Evolutionary conservation across 78 protist species (phyloP).

Genomic region (Protostelium mycophagum): DNA sequence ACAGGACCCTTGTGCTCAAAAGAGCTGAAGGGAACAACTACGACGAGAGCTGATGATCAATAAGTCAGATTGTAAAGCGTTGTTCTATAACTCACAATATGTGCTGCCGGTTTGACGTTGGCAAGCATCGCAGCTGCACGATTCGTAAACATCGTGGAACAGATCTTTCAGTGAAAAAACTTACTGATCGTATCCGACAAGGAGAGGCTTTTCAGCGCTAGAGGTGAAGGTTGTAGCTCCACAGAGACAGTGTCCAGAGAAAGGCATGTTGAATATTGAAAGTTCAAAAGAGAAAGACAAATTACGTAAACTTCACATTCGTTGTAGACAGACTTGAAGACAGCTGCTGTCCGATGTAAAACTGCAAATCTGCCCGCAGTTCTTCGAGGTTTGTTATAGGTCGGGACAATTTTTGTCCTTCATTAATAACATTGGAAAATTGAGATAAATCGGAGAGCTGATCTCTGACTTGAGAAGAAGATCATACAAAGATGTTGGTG

Average conservation of each 20-base stretch:
- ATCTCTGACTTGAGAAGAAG: background rate
- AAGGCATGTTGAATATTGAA: background rate
- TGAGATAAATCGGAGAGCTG: background rate
- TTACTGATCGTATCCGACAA: background rate
- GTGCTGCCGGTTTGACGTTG: background rate
- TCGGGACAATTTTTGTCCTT: too few species aligned
- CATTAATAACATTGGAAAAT: background rate
- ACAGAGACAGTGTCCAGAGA: slow-evolving; percentile 1
- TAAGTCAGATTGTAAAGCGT: background rate
- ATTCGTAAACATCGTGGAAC: background rate
- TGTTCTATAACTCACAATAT: background rate
- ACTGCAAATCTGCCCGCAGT: too few species aligned
- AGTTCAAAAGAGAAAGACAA: too few species aligned
- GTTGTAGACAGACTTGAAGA: too few species aligned
- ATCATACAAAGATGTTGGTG: slow-evolving; percentile 61
- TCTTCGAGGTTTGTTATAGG: too few species aligned
- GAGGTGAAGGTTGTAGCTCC: background rate
- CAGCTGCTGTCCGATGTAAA: too few species aligned
- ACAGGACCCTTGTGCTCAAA: background rate
- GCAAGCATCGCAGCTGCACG: background rate
- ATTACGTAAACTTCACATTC: too few species aligned
- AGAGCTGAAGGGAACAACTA: background rate
- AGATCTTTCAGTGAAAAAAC: background rate
- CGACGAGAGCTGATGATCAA: background rate
- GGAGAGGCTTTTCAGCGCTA: background rate